phyloP scores from a whole-genome alignment of 73 alveolate species.

The Effrenium voratum region DNA sequence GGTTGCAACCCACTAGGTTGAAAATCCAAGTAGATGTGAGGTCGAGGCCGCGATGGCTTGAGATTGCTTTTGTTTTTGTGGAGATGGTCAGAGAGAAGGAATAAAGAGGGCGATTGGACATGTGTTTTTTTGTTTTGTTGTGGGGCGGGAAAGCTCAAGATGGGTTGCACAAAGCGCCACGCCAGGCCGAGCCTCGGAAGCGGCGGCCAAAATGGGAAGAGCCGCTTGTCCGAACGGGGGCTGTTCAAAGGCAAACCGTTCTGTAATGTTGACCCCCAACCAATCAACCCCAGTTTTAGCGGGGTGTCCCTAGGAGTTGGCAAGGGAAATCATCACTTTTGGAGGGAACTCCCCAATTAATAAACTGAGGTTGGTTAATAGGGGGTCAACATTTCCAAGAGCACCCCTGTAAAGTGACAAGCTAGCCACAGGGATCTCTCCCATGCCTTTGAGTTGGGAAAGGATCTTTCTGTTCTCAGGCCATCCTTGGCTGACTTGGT shows the following conservation, averaged over 20 bases:
- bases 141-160: background rate
- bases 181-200: background rate
- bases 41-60: background rate
- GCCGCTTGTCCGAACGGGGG: constrained; percentile 2
- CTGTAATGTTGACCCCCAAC: background rate
- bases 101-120: too few species aligned
- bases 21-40: background rate
- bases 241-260: background rate
- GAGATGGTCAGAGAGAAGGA: too few species aligned
- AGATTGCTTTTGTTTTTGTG: too few species aligned
- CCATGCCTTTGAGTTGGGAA: too few species aligned
- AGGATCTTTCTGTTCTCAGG: too few species aligned
- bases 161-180: background rate
- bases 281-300: background rate
- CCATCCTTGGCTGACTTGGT: too few species aligned
- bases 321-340: background rate
- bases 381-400: background rate
- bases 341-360: background rate
- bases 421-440: too few species aligned
- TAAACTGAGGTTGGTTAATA: background rate
- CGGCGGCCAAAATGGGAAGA: constrained; percentile 65
- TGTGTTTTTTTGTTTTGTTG: too few species aligned
- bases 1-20: background rate
- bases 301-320: background rate
- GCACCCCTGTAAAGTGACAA: too few species aligned